Evolutionary conservation across 306 rosid species (phyloP), one percentile per base, ranked within the genome.

Genomic region (barrel medic (Medicago truncatula)): DNA sequence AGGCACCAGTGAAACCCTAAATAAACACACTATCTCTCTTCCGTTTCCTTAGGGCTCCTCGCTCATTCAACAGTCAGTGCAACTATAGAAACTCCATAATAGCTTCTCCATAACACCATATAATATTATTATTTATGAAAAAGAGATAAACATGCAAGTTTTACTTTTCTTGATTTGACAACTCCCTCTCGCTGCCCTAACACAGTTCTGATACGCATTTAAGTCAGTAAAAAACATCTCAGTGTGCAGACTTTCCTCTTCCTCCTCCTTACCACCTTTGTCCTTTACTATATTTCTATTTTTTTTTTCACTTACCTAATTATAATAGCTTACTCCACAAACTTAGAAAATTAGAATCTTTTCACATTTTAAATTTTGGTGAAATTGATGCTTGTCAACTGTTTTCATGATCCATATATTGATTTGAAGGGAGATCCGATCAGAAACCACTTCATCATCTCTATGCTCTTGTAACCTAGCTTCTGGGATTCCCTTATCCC

Each of bases 151-250:
- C 53, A 67, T 43, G 53, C 72, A 76, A 76, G 70, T 21, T 83
- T 71, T 83, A 70, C 84, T 81, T 84, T 83, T 63, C 38, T 75
- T 91, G 98, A 94, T 94, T 94, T 94, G 98, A 94, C 98, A 83
- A 82, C 87, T 86, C 98, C 70, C 79, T 88, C 84, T 87, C 91
- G 83, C 86, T 88, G 6, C 58, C 79, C 88, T 88, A 80, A 83
- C 90, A 79, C 79, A 91, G 84, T 82, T 82, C 93, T 85, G 93
- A 87, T 84, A 64, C 86, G 88, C 80, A 90, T 87, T 91, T 84
- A 90, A 87, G 92, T 87, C 92, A 87, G 89, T 75, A 82, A 87
- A 88, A 89, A 78, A 87, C 78, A 86, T 69, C 81, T 78, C 88
- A 85, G 88, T 67, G 70, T 71, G 83, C 93, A 86, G 83, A 83